phyloP scores from a whole-genome alignment of 2,329 filamentous ascomycete species.

The Purpureocillium takamizusanense region DNA sequence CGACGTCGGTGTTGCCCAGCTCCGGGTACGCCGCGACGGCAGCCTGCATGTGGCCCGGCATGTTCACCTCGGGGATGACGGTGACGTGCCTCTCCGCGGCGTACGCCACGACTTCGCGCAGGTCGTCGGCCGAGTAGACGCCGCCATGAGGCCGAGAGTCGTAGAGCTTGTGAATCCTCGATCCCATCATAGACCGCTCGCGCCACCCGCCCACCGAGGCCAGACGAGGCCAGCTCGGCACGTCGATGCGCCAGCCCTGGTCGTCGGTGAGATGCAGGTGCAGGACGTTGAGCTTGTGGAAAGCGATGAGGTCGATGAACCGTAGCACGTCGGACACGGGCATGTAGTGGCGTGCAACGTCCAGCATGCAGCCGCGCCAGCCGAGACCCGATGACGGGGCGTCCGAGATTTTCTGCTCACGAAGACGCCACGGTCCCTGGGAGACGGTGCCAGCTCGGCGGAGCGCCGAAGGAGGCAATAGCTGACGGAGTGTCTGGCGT shows the following conservation, averaged over 20 bases:
- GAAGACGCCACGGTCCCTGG: constrained; percentile 6
- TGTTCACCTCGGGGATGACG: constrained; percentile 11
- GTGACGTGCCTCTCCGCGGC: constrained; percentile 8
- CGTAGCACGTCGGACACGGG: constrained; percentile 9
- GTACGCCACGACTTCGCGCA: constrained; percentile 7
- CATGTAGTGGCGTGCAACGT: constrained; percentile 12
- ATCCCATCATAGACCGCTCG: constrained; percentile 7
- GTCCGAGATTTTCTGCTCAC: constrained; percentile 6
- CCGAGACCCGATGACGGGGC: constrained; percentile 6
- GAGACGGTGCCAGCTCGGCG: constrained; percentile 1
- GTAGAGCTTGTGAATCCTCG: constrained; percentile 4
- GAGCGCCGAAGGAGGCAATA: constrained; percentile 4
- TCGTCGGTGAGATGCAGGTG: constrained; percentile 11
- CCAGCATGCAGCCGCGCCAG: constrained; percentile 12
- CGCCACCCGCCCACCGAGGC: constrained; percentile 8
- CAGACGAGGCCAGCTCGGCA: constrained; percentile 7
- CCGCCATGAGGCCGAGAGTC: constrained; percentile 9
- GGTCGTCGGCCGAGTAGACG: constrained; percentile 7
- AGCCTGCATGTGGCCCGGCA: constrained; percentile 12
- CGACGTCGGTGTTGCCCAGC: constrained; percentile 8
- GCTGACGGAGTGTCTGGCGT: constrained; percentile 8
- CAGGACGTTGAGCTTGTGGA: constrained; percentile 9
- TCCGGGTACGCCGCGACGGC: constrained; percentile 11
- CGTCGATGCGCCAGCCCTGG: constrained; percentile 9
- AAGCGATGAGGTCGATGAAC: constrained; percentile 8